Base-by-base conservation (phyloP, 2,329 filamentous ascomycete species). In the Xenoacremonium recifei region DNA sequence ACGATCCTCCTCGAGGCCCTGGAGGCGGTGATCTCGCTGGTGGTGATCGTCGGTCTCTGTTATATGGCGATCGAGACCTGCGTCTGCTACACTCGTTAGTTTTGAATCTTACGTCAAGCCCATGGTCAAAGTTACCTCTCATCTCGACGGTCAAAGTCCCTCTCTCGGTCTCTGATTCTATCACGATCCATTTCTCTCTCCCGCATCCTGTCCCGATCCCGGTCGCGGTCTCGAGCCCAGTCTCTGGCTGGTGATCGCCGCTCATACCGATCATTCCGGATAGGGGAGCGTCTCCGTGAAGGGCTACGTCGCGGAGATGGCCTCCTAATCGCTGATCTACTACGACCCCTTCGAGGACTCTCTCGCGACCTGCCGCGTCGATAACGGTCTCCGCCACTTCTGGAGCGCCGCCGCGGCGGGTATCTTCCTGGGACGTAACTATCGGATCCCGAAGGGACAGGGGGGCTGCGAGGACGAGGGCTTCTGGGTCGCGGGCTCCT, bases 51-150 rank as follows among this genome's bases (percentile, higher is more conserved):
- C 64, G 70, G 45, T 78, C 75, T 55, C 73, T 66, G 29, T 68
- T 67, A 44, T 69, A 71, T 2, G 77, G 77, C 23, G 77, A 80
- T 35, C 78, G 70, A 18, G 78, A 81, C 52, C 77, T 68, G 48
- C 75, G 70, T 60, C 75, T 77, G 49, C 48, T 23, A 46, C 34
- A 48, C n/a, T n/a, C n/a, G 46, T 61, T 40, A 59, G 49, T 23
- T 17, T 46, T 27, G n/a, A n/a, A n/a, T n/a, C n/a, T n/a, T n/a
- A n/a, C n/a, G n/a, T n/a, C n/a, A n/a, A n/a, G n/a, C n/a, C n/a
- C n/a, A n/a, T n/a, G n/a, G n/a, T n/a, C n/a, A n/a, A n/a, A n/a
- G n/a, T 55, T 45, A 67, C 63, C 68, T 63, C 25, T 71, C 67
- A 40, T 75, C 71, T 12, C 72, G 69, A 40, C 61, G 64, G 39